A percentile compares a stretch with the other conserved stretches of the same genome.
Conservation (phyloP, 2,329 filamentous ascomycete species). For the Drechmeria coniospora region DNA sequence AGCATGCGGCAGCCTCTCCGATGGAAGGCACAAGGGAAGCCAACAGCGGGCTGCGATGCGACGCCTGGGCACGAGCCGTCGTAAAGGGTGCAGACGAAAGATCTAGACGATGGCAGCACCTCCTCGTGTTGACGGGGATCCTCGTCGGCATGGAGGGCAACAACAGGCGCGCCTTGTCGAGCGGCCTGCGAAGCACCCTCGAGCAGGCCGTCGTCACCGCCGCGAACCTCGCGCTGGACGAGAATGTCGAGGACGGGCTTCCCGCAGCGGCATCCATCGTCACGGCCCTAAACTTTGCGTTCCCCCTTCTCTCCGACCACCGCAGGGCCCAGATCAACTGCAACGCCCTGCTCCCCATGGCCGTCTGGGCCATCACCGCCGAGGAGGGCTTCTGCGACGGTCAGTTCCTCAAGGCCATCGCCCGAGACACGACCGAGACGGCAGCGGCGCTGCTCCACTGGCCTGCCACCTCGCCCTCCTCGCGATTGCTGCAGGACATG, state of each 20-base stretch:
- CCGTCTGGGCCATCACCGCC: conserved; percentile 52
- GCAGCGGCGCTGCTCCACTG: conserved; percentile 39
- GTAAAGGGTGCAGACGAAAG: conserved; percentile 41
- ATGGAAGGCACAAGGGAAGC: conserved; percentile 7
- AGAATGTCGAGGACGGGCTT: conserved; percentile 22
- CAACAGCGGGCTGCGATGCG: conserved; percentile 29
- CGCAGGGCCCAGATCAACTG: conserved; percentile 47
- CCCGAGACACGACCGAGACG: conserved; percentile 45
- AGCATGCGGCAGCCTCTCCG: conserved; percentile 5
- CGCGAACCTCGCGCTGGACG: conserved; percentile 56
- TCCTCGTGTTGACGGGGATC: conserved; percentile 65
- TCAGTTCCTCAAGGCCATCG: conserved; percentile 57
- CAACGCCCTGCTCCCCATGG: conserved; percentile 53
- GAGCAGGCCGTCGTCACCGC: conserved; percentile 61
- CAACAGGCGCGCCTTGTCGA: conserved; percentile 47
- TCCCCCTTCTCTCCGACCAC: conserved; percentile 50
- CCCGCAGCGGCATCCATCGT: conserved; percentile 39
- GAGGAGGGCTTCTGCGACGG: conserved; percentile 61
- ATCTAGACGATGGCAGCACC: conserved; percentile 63
- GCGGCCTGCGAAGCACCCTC: conserved; percentile 47
- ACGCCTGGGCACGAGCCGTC: conserved; percentile 41
- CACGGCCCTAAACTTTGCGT: conserved; percentile 61
- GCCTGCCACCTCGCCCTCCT: conserved; percentile 45
- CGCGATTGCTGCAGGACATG: conserved; percentile 39
- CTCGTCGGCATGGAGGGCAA: conserved; percentile 59